Base-by-base conservation (phyloP, 2,329 filamentous ascomycete species). In the Colletotrichum camelliae region DNA sequence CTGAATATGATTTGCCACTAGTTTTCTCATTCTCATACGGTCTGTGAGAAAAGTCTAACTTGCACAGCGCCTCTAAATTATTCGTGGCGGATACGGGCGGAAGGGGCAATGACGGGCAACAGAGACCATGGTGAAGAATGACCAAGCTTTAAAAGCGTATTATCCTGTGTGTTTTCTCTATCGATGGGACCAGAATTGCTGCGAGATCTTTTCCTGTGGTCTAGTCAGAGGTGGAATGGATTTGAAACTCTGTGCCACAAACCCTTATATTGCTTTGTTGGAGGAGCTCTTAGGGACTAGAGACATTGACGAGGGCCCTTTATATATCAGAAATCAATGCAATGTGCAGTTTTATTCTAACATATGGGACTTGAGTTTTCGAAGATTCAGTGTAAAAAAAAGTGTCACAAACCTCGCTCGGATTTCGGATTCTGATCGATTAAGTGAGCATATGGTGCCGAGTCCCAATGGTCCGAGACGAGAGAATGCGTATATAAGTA, bases 241-340 rank as follows among this genome's bases (percentile, higher is more conserved):
- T n/a, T 48, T n/a, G 3, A 48, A 48, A 12, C 5, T 18, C n/a
- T 5, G 39, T 6, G 39, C 39, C 4, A 43, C 0, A 9, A n/a
- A 9, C 0, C n/a, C 0, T 18, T 43, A 1, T 3, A 4, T 6
- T 5, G 39, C 39, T n/a, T 43, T 0, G 9, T 43, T n/a, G 1
- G 18, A 43, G 39, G 18, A n/a, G 18, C n/a, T 3, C 5, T n/a
- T 6, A 0, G 10, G 10, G 8, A 43, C 12, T 43, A 10, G 5
- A n/a, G 9, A 6, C 18, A 6, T 43, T n/a, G 5, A 43, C 18
- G 1, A 43, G 39, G 5, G 39, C 0, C 0, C 8, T n/a, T 1
- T n/a, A n/a, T 12, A 2, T n/a, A 12, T n/a, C 5, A 31, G 9
- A 3, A 43, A 1, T n/a, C 5, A n/a, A 1, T 43, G 18, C 9